phyloP scores from a whole-genome alignment of 345 rosid species.

The Hirschfeldia incana region DNA sequence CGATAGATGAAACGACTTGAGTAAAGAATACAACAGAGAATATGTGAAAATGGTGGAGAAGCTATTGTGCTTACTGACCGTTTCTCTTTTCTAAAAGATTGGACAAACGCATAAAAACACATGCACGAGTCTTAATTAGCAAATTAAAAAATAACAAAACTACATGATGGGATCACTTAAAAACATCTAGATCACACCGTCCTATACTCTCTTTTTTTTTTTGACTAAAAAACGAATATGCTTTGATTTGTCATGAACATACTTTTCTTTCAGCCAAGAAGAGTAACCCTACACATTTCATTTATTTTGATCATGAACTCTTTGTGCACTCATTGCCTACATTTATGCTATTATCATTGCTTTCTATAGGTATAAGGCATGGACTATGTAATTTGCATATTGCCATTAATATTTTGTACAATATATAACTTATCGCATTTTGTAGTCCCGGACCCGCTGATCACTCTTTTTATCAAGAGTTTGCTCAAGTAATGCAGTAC shows the following conservation, averaged over 20 bases:
- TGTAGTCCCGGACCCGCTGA: slow-evolving; percentile 4
- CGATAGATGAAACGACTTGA: not conserved
- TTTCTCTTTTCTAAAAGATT: slow-evolving; percentile 26
- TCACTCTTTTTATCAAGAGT: not conserved
- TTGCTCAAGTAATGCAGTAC: not conserved
- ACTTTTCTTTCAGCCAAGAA: slow-evolving; percentile 39
- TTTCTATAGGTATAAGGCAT: slow-evolving; percentile 38
- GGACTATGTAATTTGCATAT: slow-evolving; percentile 36
- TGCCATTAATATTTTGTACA: slow-evolving; percentile 24
- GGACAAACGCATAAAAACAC: slow-evolving; percentile 38
- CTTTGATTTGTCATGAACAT: slow-evolving; percentile 29
- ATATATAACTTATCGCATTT: not conserved
- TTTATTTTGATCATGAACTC: slow-evolving; percentile 37
- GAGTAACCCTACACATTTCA: slow-evolving; percentile 39
- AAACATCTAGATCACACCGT: slow-evolving; percentile 32
- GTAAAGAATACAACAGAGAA: not conserved
- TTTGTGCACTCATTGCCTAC: slow-evolving; percentile 42
- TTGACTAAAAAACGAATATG: not conserved
- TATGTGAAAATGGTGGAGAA: slow-evolving; percentile 33
- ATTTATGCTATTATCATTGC: slow-evolving; percentile 43
- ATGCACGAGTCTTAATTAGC: slow-evolving; percentile 38
- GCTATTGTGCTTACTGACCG: slow-evolving; percentile 40
- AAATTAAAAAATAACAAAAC: slow-evolving; percentile 12
- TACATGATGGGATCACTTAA: slow-evolving; percentile 38
- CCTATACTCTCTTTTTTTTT: slow-evolving; percentile 15